A percentile compares a stretch with the other conserved stretches of the same genome.
phyloP scores from a whole-genome alignment of 257 asterid genomes.

The Ilex aquifolium region DNA sequence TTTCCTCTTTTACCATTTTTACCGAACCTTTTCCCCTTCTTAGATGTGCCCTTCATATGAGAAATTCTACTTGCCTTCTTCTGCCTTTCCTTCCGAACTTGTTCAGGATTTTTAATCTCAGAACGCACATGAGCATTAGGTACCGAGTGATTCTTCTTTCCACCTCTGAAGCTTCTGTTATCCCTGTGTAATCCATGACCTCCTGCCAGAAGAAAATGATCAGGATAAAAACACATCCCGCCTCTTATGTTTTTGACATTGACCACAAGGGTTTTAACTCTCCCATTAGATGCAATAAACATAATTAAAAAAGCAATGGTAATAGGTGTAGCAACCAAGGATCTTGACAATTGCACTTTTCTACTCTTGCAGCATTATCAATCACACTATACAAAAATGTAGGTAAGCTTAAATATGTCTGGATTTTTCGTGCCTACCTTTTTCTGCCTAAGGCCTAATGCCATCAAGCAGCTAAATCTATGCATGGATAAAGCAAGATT shows the following conservation, averaged over 20 bases:
- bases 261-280: no score
- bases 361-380: no score
- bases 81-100: constrained; percentile 79
- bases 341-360: no score
- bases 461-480: no score
- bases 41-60: constrained; percentile 54
- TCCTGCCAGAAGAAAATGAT: constrained; percentile 29
- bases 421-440: no score
- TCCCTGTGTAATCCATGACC: constrained; percentile 41
- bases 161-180: constrained; percentile 54
- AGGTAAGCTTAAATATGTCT: no score
- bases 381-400: no score
- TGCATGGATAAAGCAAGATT: no score
- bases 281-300: no score
- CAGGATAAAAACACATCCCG: constrained; percentile 1
- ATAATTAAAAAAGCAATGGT: no score
- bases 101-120: constrained; percentile 72
- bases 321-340: no score
- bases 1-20: constrained; percentile 34
- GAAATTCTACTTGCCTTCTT: constrained; percentile 65
- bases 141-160: constrained; percentile 30
- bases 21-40: constrained; percentile 42
- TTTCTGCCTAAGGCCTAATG: no score
- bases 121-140: constrained; percentile 85
- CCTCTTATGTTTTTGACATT: not conserved